A percentile compares a stretch with the other conserved stretches of the same genome.
phyloP scores from a whole-genome alignment of 1,139 yeast species.

The Candida glucosophila region DNA sequence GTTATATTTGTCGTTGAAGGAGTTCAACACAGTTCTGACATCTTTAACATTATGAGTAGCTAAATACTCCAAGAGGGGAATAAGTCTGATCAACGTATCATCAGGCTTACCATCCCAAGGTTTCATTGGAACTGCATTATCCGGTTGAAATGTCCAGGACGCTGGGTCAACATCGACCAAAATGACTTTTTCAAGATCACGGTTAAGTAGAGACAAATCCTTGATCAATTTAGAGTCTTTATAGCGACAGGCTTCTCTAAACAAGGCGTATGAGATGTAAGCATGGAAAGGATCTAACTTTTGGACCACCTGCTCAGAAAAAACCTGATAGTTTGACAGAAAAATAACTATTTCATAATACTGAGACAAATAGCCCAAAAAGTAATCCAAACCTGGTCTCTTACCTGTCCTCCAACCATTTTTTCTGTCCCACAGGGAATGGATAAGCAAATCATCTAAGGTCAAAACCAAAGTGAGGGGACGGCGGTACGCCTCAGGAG shows the following conservation, averaged over 20 bases:
- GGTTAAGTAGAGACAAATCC: constrained; percentile 82
- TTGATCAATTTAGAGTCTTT: constrained; percentile 81
- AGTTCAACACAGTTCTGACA: constrained; percentile 76
- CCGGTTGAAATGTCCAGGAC: constrained; percentile 77
- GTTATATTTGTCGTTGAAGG: constrained; percentile 56
- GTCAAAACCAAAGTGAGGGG: constrained; percentile 85
- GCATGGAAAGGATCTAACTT: constrained; percentile 93
- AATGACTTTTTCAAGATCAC: constrained; percentile 77
- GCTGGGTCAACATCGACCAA: constrained; percentile 73
- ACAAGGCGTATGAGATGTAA: constrained; percentile 76
- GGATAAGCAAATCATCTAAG: constrained; percentile 82
- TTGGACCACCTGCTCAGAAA: constrained; percentile 75
- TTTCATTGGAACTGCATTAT: constrained; percentile 74
- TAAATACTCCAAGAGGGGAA: constrained; percentile 89
- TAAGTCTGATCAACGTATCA: constrained; percentile 67
- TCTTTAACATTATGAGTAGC: constrained; percentile 89
- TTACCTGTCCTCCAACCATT: constrained; percentile 98
- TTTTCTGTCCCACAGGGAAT: constrained; percentile 86
- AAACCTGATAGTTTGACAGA: constrained; percentile 77
- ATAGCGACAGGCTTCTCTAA: constrained; percentile 85
- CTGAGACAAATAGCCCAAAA: constrained; percentile 87
- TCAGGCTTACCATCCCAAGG: constrained; percentile 86
- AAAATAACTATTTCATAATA: constrained; percentile 93
- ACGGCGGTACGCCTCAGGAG: constrained; percentile 87
- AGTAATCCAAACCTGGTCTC: constrained; percentile 97